phyloP scores from a whole-genome alignment of 768 basidiomycete species.

The Panaeolus cyanescens region DNA sequence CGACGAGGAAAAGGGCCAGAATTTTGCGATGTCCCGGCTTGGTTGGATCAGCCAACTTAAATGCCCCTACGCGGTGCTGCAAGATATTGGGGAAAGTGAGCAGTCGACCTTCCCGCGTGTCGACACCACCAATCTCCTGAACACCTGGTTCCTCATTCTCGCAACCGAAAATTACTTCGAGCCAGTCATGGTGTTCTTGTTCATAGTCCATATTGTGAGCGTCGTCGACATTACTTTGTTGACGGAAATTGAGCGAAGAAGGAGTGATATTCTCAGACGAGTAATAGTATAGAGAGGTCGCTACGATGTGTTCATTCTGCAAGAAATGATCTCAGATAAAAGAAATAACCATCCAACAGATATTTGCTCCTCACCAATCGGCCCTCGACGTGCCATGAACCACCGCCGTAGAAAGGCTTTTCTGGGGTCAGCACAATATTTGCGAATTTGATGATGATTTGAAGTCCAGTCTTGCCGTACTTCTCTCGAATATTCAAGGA shows the following conservation, averaged over 20 bases:
- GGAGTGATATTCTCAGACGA: slow-evolving; percentile 19
- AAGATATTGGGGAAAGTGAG: slow-evolving; percentile 44
- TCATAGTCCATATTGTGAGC: slow-evolving; percentile 13
- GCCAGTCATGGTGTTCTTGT: slow-evolving; percentile 30
- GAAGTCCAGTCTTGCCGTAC: slow-evolving; percentile 8
- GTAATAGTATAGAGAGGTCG: slow-evolving; percentile 31
- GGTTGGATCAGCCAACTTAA: too few relatives aligned
- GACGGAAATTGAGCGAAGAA: too few relatives aligned
- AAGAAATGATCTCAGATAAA: background rate
- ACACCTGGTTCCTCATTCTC: slow-evolving; percentile 21
- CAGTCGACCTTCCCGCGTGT: slow-evolving; percentile 33
- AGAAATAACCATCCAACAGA: background rate
- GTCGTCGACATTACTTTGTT: slow-evolving; percentile 7
- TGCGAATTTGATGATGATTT: slow-evolving; percentile 22
- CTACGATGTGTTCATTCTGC: slow-evolving; percentile 34
- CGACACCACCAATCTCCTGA: slow-evolving; percentile 33
- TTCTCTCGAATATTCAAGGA: background rate
- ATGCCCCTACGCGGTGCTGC: too few relatives aligned
- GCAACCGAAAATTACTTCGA: too few relatives aligned
- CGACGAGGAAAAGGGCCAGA: slow-evolving; percentile 41
- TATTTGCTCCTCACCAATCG: slow-evolving; percentile 14
- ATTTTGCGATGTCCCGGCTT: slow-evolving; percentile 46
- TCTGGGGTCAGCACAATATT: slow-evolving; percentile 28
- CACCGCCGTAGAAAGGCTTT: slow-evolving; percentile 19
- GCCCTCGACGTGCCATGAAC: too few relatives aligned